Percentiles rank a stretch among this genome's conserved stretches.
Evolutionary conservation across 176 grass and related monocot species (phyloP).

Genomic region (Cenchrus fungigraminus): DNA sequence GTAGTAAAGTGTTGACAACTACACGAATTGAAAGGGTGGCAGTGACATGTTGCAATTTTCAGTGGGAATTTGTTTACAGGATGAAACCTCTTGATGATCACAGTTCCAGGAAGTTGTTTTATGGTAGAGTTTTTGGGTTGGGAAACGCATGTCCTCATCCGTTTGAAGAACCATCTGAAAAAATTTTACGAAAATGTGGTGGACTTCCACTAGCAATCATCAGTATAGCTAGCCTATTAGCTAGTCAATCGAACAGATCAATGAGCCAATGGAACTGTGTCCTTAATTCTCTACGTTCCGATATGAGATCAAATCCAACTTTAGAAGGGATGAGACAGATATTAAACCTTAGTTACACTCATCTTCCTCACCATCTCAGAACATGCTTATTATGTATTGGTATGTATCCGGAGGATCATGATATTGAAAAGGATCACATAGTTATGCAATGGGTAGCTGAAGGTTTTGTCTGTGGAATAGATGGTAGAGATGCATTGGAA

Average conservation of each 20-base stretch:
- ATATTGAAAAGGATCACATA: background rate
- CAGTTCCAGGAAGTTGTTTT: background rate
- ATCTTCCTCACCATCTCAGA: background rate
- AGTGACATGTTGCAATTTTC: slow-evolving; percentile 3
- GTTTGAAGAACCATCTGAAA: slow-evolving; percentile 9
- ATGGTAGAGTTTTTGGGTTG: background rate
- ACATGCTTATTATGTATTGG: slow-evolving; percentile 5
- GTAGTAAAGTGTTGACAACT: background rate
- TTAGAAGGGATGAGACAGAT: slow-evolving; percentile 22
- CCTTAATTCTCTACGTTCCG: background rate
- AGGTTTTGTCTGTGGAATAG: slow-evolving; percentile 6
- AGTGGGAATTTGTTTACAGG: background rate
- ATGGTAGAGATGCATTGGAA: background rate
- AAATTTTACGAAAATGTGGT: slow-evolving; percentile 25
- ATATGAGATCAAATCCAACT: background rate
- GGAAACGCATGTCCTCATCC: background rate
- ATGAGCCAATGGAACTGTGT: background rate
- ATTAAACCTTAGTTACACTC: background rate
- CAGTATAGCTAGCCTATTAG: slow-evolving; percentile 10
- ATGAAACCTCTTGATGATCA: background rate
- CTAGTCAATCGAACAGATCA: background rate
- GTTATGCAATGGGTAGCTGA: slow-evolving; percentile 10
- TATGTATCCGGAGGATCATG: slow-evolving; percentile 4
- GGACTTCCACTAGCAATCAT: slow-evolving; percentile 24
- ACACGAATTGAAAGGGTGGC: background rate